Base-by-base conservation (phyloP, 2,329 filamentous ascomycete species). In the Xylaria sp. region DNA sequence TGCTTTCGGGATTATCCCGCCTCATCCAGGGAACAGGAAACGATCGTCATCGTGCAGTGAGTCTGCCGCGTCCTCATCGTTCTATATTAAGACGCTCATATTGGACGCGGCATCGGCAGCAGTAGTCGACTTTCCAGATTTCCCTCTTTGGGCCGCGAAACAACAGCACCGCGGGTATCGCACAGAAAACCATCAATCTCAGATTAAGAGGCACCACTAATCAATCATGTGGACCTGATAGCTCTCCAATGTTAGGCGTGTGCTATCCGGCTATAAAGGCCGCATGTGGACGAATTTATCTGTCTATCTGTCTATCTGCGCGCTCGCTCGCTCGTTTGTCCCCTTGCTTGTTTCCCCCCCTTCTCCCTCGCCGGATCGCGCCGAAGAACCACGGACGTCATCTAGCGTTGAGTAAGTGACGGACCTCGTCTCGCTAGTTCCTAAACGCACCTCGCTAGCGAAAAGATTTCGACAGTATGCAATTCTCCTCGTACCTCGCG, bases 191-290 rank as follows among this genome's bases (percentile, higher is more conserved):
- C 14, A 59, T 30, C 3, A 54, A 59, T 53, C 19, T 56, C 24
- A 48, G 21, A 36, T 48, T 21, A 48, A 48, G 24, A 48, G 47
- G 47, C n/a, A 17, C 24, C 3, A 51, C 65, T 68, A 65, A 64
- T 64, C 32, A 57, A 65, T 57, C 27, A 45, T 55, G 50, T 34
- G 50, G 47, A 30, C 34, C 17, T 2, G 27, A 17, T 8, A 19
- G 4, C 27, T 17, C 45, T 21, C 45, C 24, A 36, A 59, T 60
- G 12, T 4, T 9, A 48, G 11, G 12, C 17, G 30, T 24, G 32
- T 53, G 47, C 36, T 64, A 64, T 64, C 65, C 65, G 65, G 65
- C 61, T 68, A 65, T 68, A 68, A 47, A 50, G 50, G 32, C 17
- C n/a, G 30, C 56, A 32, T 32, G 42, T 5, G 6, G 14, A 21